Evolutionary conservation across 345 rosid genomes (phyloP), one percentile per base, ranked within the genome.

Genomic region (Stellera chamaejasme): DNA sequence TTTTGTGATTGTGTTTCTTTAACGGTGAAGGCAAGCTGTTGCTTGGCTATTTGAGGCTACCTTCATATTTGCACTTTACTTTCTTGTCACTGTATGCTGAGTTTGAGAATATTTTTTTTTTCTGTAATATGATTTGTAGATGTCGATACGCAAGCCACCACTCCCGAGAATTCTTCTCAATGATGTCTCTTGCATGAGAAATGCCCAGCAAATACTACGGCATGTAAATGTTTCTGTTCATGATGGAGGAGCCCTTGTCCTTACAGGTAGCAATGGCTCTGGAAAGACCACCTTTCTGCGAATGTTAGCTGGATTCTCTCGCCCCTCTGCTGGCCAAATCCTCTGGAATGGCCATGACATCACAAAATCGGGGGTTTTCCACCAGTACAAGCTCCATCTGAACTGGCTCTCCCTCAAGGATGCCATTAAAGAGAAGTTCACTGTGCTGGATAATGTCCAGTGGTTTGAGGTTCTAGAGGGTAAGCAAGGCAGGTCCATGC

Each of bases 161-260:
- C 70, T 72, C 47, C 95, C 93, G 54, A 78, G 88, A 42, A 76
- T 88, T 15, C 77, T 92, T 54, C 95, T 92, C 6, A 79, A 82
- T 63, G 85, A 86, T 61, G 95, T 92, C 45, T 86, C 98, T 0
- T 92, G 97, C 72, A 92, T 86, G 97, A 84, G 98, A 78, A 92
- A 86, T 64, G 94, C 88, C 0, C 94, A 84, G 45, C 93, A 85
- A 66, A 82, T 92, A 55, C 59, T 92, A 65, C 72, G 82, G 3
- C 85, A 92, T 32, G 87, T 83, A 19, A 92, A 88, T 43, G 80
- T 82, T 13, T 80, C 95, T 0, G 26, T 92, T 39, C 84, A 84
- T 49, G 96, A 88, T 45, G 96, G 96, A 10, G 85, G 96, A 12
- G 87, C 98, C 4, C 84, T 92, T 42, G 74, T 92, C 61, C 75